Evolutionary conservation across 306 rosid species (phyloP), one percentile per base, ranked within the genome.

Genomic region (Vigna unguiculata): DNA sequence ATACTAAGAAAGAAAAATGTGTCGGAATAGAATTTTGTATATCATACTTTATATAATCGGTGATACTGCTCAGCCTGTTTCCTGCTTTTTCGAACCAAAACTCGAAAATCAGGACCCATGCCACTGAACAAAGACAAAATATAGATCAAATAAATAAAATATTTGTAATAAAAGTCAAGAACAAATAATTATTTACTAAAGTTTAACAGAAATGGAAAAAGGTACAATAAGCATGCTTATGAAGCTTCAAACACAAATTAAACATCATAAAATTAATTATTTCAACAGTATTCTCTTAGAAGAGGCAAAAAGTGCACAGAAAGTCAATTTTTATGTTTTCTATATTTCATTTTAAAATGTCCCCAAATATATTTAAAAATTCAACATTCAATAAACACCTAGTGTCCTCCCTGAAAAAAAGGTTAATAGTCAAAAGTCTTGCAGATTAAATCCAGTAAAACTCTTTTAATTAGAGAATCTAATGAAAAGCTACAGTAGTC

Each of bases 21-120:
- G 32, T 30, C 14, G 74, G 12, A 66, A 59, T 34, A 34, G 40
- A 82, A 71, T 47, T 34, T 32, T 24, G 54, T 59, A 49, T 54
- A 48, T 25, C 36, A 22, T 88, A 91, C 98, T 86, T 93, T 91
- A 80, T 93, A 93, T 60, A 93, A 76, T 17, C 91, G 86, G 54
- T 93, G 98, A 85, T 93, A 93, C 75, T 93, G 98, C 76, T 86
- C 97, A 41, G 98, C 97, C 62, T 93, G 97, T 84, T 93, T 93
- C 89, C 98, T 88, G 90, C 98, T 93, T 81, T 93, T 93, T 63
- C 96, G 88, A 36, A 93, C 98, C 85, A 93, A 79, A 58, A 93
- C 98, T 75, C 98, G 92, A 66, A 93, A 93, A 81, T 93, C 98
- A 55, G 97, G 98, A 81, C 98, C 98, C 98, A 93, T 93, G 53